Conservation (phyloP, 306 rosid genomes). For the Glycine tomentella region DNA sequence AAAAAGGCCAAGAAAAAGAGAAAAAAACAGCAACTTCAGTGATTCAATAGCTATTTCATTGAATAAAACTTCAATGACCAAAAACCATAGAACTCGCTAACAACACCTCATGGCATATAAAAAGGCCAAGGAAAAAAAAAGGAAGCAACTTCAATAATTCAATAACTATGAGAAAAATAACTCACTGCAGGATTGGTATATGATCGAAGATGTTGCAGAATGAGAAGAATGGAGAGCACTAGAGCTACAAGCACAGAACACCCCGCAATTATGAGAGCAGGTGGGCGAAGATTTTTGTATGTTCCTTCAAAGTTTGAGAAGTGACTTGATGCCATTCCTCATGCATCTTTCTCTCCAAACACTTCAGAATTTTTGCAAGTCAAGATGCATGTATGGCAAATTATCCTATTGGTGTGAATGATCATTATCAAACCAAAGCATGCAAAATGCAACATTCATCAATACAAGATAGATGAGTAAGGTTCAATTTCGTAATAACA, state of each 20-base stretch:
- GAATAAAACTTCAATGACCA: no score
- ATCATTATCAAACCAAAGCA: neutral
- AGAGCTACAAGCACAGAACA: conserved; percentile 64
- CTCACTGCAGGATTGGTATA: conserved; percentile 80
- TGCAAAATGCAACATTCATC: conserved; percentile 24
- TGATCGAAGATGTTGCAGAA: conserved; percentile 81
- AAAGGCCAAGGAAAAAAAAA: no score
- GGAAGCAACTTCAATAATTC: neutral
- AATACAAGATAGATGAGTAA: neutral
- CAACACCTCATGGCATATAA: no score
- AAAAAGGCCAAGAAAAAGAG: no score
- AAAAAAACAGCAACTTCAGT: no score
- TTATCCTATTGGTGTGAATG: conserved; percentile 25
- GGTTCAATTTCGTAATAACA: neutral
- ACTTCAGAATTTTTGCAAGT: conserved; percentile 37
- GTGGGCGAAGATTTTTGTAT: conserved; percentile 55
- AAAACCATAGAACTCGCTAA: no score
- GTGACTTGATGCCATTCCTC: conserved; percentile 48
- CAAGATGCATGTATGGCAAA: neutral
- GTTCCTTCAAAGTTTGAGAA: conserved; percentile 45
- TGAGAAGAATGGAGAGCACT: conserved; percentile 73
- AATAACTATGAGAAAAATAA: conserved; percentile 22
- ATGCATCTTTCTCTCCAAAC: conserved; percentile 51
- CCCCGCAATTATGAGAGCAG: conserved; percentile 66
- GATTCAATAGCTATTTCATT: no score